phyloP scores from a whole-genome alignment of 805 yeast genomes.

The Blastobotrys muscicola region DNA sequence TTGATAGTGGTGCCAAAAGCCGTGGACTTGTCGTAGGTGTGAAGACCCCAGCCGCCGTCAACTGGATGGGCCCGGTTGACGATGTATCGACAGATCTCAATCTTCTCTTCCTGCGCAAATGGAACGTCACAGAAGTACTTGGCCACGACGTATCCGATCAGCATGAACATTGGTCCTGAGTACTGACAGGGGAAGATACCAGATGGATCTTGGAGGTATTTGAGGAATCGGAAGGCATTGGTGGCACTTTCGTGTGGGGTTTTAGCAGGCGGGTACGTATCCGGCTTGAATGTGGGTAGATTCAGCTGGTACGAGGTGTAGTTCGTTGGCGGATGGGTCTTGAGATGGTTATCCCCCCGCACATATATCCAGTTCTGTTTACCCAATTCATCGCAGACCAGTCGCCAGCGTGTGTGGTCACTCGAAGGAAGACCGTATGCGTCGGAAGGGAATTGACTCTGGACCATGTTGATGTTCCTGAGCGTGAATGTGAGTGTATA shows the following conservation, averaged over 20 bases:
- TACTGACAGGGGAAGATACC: constrained; percentile 90
- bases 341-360: constrained; percentile 27
- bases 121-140: constrained; percentile 58
- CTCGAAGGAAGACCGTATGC: constrained; percentile 54
- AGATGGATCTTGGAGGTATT: constrained; percentile 61
- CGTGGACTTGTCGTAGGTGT: constrained; percentile 84
- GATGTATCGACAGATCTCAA: constrained; percentile 73
- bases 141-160: constrained; percentile 76
- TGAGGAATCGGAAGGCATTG: constrained; percentile 66
- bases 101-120: constrained; percentile 54
- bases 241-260: constrained; percentile 53
- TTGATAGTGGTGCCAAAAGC: constrained; percentile 90
- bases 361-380: constrained; percentile 70
- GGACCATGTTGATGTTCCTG: background rate
- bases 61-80: constrained; percentile 94
- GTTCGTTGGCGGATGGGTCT: constrained; percentile 23
- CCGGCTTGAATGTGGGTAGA: constrained; percentile 21
- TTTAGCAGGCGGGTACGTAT: constrained; percentile 18
- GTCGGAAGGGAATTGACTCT: constrained; percentile 43
- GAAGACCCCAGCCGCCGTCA: constrained; percentile 99
- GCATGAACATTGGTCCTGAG: constrained; percentile 97
- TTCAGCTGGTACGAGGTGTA: constrained; percentile 24
- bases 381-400: constrained; percentile 61
- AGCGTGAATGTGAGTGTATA: background rate
- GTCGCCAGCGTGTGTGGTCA: constrained; percentile 66